Base-by-base conservation (phyloP, 1,139 yeast species). In the Pichia sp. region DNA sequence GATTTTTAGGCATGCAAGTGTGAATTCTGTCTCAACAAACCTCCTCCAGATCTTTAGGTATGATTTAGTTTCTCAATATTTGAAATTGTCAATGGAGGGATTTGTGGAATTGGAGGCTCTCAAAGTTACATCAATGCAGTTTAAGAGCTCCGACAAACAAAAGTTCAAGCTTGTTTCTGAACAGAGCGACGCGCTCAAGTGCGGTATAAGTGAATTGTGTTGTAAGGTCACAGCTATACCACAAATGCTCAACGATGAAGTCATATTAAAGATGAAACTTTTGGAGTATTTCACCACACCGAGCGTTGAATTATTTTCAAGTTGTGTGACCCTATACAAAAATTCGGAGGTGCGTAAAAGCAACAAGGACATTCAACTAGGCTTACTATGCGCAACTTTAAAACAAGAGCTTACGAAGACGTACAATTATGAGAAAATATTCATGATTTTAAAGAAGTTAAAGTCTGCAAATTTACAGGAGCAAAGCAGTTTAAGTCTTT, bases 211-310 rank as follows among this genome's bases (percentile, higher is more conserved):
- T 11, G 41, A n/a, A n/a, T 13, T n/a, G 16, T n/a, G 13, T n/a
- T 6, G n/a, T 36, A 36, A n/a, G n/a, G n/a, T 36, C 41, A n/a
- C 16, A 36, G 41, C 16, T 36, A 13, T 46, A 23, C 8, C 7
- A 48, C 26, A 3, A 46, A 50, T 23, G n/a, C 30, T 16, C 26
- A 34, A 5, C 36, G 53, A n/a, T 16, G 30, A 8, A 50, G 30
- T 43, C 29, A 19, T 19, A n/a, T 23, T 11, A n/a, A 36, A 36
- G n/a, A 15, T 36, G 41, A 48, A 59, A n/a, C 55, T 64, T 32
- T 47, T 66, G 30, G 54, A 58, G 45, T 61, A 61, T 47, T 53
- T 65, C 47, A 29, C 59, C 8, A 52, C 60, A 6, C 64, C 69
- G 40, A 55, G 60, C 8, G 49, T 55, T 3, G 57, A 52, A 7